phyloP scores from a whole-genome alignment of 2,329 filamentous ascomycete genomes.

The Aspergillus proliferans region DNA sequence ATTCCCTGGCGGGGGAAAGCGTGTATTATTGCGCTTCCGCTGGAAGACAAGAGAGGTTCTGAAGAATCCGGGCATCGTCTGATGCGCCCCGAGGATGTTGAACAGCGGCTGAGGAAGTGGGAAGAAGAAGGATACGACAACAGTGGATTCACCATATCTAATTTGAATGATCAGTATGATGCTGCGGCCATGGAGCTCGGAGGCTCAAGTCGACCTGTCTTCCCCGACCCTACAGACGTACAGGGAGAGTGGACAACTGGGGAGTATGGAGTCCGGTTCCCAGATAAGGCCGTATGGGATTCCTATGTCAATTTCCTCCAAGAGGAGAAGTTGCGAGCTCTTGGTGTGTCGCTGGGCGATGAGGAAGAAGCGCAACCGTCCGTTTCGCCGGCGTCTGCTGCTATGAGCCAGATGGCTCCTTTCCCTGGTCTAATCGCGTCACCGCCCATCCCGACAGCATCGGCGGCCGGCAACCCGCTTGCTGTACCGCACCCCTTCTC shows the following conservation, averaged over 20 bases:
- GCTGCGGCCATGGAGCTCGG: constrained; percentile 23
- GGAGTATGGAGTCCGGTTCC: constrained; percentile 35
- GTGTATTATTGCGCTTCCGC: constrained; percentile 63
- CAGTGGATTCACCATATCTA: constrained; percentile 34
- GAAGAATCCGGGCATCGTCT: constrained; percentile 31
- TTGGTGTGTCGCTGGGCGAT: constrained; percentile 76
- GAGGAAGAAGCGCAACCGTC: constrained; percentile 66
- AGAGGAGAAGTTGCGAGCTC: constrained; percentile 84
- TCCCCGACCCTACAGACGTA: constrained; percentile 36
- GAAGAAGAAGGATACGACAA: constrained; percentile 39
- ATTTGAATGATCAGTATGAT: constrained; percentile 23
- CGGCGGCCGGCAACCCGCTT: constrained; percentile 64
- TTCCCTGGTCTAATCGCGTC: constrained; percentile 75
- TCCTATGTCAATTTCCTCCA: constrained; percentile 74
- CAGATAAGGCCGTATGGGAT: constrained; percentile 57
- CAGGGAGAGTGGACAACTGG: constrained; percentile 28
- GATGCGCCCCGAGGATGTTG: constrained; percentile 34
- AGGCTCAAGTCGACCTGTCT: constrained; percentile 39
- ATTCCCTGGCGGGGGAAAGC: constrained; percentile 69
- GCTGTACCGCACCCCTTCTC: constrained; percentile 59
- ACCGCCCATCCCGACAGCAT: constrained; percentile 73
- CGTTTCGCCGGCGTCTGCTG: constrained; percentile 60
- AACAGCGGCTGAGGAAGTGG: constrained; percentile 35
- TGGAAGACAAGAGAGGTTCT: constrained; percentile 60
- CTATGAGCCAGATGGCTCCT: constrained; percentile 63